phyloP scores from a whole-genome alignment of 805 yeast genomes.

The Nakazawaea laoshanensis region DNA sequence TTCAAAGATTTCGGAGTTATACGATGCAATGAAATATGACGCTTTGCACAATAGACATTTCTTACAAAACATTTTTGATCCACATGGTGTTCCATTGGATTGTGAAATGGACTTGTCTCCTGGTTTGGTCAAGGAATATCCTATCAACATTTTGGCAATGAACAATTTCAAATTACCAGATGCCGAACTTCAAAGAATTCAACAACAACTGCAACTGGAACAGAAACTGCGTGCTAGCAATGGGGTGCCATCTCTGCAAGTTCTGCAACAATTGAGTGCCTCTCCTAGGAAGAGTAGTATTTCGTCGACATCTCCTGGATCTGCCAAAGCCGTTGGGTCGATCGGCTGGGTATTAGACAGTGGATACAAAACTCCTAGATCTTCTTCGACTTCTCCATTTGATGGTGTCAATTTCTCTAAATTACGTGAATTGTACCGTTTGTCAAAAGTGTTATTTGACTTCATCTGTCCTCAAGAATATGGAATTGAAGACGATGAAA shows the following conservation, averaged over 20 bases:
- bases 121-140: constrained; percentile 60
- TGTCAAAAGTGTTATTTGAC: constrained; percentile 91
- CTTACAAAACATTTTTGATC: constrained; percentile 73
- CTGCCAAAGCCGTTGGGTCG: constrained; percentile 45
- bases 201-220: constrained; percentile 16
- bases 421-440: constrained; percentile 78
- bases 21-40: constrained; percentile 98
- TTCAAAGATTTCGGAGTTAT: constrained; percentile 88
- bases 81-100: constrained; percentile 32
- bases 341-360: constrained; percentile 57
- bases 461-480: constrained; percentile 98
- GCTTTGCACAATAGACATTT: constrained; percentile 93
- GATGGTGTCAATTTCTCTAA: constrained; percentile 75
- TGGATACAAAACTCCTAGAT: constrained; percentile 17
- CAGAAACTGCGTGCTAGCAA: constrained; percentile 4
- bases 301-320: constrained; percentile 14
- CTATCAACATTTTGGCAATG: constrained; percentile 68
- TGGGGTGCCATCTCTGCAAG: constrained; percentile 1
- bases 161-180: constrained; percentile 62
- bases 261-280: constrained; percentile 7
- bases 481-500: constrained; percentile 93
- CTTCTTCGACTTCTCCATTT: constrained; percentile 38
- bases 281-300: constrained; percentile 14
- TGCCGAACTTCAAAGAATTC: constrained; percentile 17
- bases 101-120: constrained; percentile 39